A percentile compares a stretch with the other conserved stretches of the same genome.
phyloP scores from a whole-genome alignment of 1,284 basidiomycete genomes.

The Entoloma clypeatum region DNA sequence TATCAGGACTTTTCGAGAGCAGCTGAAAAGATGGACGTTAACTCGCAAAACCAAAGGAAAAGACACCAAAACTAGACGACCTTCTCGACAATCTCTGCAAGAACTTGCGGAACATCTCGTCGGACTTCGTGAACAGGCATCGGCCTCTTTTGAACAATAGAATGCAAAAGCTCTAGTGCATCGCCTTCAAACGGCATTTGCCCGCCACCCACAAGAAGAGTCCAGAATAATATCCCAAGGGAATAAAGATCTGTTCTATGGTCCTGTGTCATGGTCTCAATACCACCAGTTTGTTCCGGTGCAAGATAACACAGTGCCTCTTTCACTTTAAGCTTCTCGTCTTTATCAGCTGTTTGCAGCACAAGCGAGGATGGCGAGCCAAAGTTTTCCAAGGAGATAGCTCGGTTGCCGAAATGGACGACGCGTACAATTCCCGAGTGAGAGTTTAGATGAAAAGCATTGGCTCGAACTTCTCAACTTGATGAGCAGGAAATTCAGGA shows the following conservation, averaged over 20 bases:
- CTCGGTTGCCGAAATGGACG: constrained; percentile 74
- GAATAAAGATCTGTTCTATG: constrained; percentile 70
- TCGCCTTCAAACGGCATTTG: constrained; percentile 71
- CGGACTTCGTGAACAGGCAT: constrained; percentile 74
- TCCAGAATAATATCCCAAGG: constrained; percentile 68
- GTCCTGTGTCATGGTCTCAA: constrained; percentile 65
- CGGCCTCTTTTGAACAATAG: constrained; percentile 65
- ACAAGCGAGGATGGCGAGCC: constrained; percentile 68
- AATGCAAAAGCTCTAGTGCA: constrained; percentile 60
- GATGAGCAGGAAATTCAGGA: constrained; percentile 3
- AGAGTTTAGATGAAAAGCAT: constrained; percentile 68
- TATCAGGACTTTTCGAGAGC: constrained; percentile 59
- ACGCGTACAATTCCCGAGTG: constrained; percentile 64
- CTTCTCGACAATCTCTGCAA: constrained; percentile 68
- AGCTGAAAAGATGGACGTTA: constrained; percentile 36
- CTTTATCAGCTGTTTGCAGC: constrained; percentile 54
- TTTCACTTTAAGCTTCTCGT: constrained; percentile 63
- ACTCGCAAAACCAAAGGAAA: constrained; percentile 3
- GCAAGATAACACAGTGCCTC: constrained; percentile 71
- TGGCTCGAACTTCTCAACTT: constrained; percentile 53
- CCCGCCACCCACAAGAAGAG: constrained; percentile 61
- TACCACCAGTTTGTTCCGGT: constrained; percentile 69
- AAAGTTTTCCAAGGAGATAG: constrained; percentile 63
- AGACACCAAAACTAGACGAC: constrained; percentile 27
- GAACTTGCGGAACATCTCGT: constrained; percentile 63